Evolutionary conservation across 345 rosid genomes (phyloP), one percentile per base, ranked within the genome.

Genomic region (Eucalyptus grandis): DNA sequence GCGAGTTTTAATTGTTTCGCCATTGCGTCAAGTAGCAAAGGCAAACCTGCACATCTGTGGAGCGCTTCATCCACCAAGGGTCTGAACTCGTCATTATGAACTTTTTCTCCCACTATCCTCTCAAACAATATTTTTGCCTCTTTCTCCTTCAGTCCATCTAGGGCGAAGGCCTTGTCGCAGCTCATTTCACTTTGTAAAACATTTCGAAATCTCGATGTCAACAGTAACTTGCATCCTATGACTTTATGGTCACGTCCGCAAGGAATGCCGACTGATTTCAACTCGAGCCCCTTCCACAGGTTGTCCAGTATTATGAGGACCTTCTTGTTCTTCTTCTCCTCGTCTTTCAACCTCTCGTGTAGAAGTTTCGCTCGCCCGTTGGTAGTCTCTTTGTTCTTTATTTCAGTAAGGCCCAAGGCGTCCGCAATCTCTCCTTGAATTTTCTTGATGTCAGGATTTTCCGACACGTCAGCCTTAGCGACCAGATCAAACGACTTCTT

Each of bases 191-290:
- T 5, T 5, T 3, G 81, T 2, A 69, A 69, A 9, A 69, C 6
- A 9, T 5, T 0, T 4, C 1, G 26, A 9, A 0, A 0, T 34
- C 81, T 69, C 8, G 81, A 17, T 0, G 81, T 34, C 81, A 69
- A 34, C 26, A 34, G 3, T 4, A 69, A 19, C 44, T 69, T 17
- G 81, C 81, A 69, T 34, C 81, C 81, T 3, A 9, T 17, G 14
- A 34, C 81, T 69, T 69, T 69, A 4, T 69, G 34, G 81, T 69
- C 81, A 34, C 0, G 14, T 34, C 44, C 14, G 24, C 81, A 69
- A 69, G 44, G 81, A 34, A 69, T 69, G 24, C 81, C 81, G 4
- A 69, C 81, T 34, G 7, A 17, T 17, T 69, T 0, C 0, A 69
- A 34, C 4, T 34, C 1, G 2, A 69, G 81, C 44, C 2, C 2